Percentiles rank a stretch among this genome's conserved stretches.
Conservation (phyloP, 768 basidiomycete genomes). For the Boletus subparvulus region DNA sequence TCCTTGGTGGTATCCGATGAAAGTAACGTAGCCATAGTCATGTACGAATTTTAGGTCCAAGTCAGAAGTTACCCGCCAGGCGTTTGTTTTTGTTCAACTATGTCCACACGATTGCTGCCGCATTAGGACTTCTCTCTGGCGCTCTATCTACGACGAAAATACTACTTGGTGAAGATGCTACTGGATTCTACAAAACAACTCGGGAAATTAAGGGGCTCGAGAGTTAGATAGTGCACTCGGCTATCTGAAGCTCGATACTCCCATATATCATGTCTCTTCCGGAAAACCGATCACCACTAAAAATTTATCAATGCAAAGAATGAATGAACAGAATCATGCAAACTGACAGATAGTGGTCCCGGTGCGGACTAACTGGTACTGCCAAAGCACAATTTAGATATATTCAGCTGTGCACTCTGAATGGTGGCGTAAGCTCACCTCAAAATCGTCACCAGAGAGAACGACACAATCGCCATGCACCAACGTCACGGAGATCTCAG, state of each 20-base stretch:
- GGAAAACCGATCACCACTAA: slow-evolving; percentile 30
- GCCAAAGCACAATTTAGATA: slow-evolving; percentile 3
- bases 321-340: neutral
- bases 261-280: slow-evolving; percentile 11
- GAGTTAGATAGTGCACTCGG: neutral
- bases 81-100: slow-evolving; percentile 19
- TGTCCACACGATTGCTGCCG: slow-evolving; percentile 23
- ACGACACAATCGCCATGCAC: slow-evolving; percentile 41
- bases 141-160: slow-evolving; percentile 30
- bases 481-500: slow-evolving; percentile 32
- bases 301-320: slow-evolving; percentile 6
- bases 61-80: slow-evolving; percentile 11
- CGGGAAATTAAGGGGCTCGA: neutral
- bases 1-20: slow-evolving; percentile 27
- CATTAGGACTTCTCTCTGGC: slow-evolving; percentile 29
- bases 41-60: slow-evolving; percentile 27
- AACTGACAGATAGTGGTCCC: slow-evolving; percentile 34
- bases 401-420: neutral
- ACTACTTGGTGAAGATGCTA: neutral
- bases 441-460: slow-evolving; percentile 39
- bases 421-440: slow-evolving; percentile 32
- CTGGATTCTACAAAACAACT: slow-evolving; percentile 2
- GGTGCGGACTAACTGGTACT: slow-evolving; percentile 30
- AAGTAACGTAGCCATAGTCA: slow-evolving; percentile 29
- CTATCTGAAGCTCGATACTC: neutral